Evolutionary conservation across 2,329 filamentous ascomycete species (phyloP), one percentile per base, ranked within the genome.

Genomic region (Phoma sp.): DNA sequence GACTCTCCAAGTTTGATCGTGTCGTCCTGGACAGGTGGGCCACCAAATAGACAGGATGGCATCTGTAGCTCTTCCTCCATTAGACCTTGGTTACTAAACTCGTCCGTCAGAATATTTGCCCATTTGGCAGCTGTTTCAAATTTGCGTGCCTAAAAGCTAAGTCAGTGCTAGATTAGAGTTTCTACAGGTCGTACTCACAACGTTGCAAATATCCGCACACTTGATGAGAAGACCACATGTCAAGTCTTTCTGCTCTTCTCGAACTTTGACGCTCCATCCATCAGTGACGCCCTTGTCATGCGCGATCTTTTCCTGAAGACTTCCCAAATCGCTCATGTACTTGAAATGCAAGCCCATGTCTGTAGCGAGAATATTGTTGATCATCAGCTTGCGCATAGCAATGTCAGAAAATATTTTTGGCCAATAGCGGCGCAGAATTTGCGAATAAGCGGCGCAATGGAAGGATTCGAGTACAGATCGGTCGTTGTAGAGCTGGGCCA

Each of bases 341-440:
- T 96, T 92, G 66, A 96, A 96, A 75, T 99, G 95, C 6, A 96
- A 78, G 7, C 92, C 92, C 95, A 99, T 99, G 69, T 99, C 95
- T 0, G 95, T 99, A 2, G 95, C 91, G 23, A 99, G 79, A 55
- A 99, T 98, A n/a, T 91, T 95, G 73, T 91, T 96, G 66, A 97
- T 98, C 88, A 98, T 95, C 6, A 96, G 80, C 63, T 88, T 89
- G 50, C 93, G 87, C 83, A 98, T 90, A 53, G 87, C 87, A 41
- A 83, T 82, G 65, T 95, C 88, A 59, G 88, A 83, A 64, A 96
- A 96, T 2, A 89, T 89, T 3, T 84, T 81, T 0, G 93, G 91
- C 95, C 95, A 99, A 73, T 98, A 88, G 43, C 92, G 86, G 44
- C 93, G 89, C 37, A 99, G 83, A 35, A 99, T 96, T 70, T 98